A percentile compares a stretch with the other conserved stretches of the same genome.
Conservation (phyloP, 2,329 filamentous ascomycete species). For the Botrytis tulipae region DNA sequence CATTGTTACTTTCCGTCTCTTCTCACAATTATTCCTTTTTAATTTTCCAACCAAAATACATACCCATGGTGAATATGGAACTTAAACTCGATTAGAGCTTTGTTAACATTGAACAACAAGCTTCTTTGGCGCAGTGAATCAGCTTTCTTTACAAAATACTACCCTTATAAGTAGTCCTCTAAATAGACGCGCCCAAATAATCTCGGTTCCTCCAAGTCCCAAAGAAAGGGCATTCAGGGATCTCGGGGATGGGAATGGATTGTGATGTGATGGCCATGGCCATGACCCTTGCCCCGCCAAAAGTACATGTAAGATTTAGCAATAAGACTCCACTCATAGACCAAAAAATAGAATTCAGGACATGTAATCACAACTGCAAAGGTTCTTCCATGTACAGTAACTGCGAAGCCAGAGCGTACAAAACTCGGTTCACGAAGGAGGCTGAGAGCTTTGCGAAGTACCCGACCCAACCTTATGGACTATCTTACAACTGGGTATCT, state of each 20-base stretch:
- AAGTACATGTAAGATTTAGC: slow-evolving; percentile 10
- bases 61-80: too few relatives aligned
- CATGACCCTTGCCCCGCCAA: not conserved
- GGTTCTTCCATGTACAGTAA: not conserved
- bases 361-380: not conserved
- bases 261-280: slow-evolving; percentile 1
- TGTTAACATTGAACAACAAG: not conserved
- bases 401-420: not conserved
- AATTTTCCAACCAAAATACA: not conserved
- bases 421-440: not conserved
- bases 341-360: slow-evolving; percentile 8
- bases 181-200: not conserved
- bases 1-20: not conserved
- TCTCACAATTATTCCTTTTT: not conserved
- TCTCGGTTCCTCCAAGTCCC: not conserved
- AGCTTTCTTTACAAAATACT: not conserved
- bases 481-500: not conserved
- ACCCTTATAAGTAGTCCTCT: not conserved
- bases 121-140: not conserved
- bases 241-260: not conserved
- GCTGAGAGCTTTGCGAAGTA: not conserved
- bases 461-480: not conserved
- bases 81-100: not conserved
- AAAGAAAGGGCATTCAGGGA: not conserved
- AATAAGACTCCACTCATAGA: not conserved